Base-by-base conservation (phyloP, 768 basidiomycete species). In the Calocybe gangraenosa region DNA sequence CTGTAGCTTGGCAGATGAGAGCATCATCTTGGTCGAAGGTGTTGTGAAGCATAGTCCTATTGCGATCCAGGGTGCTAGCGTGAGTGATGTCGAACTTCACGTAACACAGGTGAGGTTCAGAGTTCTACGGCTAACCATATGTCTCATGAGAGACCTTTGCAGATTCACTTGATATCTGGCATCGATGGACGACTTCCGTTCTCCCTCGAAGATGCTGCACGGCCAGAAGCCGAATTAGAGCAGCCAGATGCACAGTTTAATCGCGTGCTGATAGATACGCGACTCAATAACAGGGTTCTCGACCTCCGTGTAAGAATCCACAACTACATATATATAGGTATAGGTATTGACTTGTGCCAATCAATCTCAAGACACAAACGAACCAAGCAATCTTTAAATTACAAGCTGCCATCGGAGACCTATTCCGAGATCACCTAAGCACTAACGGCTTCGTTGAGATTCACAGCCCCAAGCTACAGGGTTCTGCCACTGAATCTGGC, bases 391-490 rank as follows among this genome's bases (percentile, higher is more conserved):
- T 99, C 46, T 98, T 99, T 76, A 87, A 73, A 57, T 64, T 99
- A 40, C 93, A 95, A 60, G 81, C 88, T 31, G 93, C 75, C n/a
- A 85, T 98, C 38, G 83, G 89, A 49, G 77, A 85, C 43, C 67
- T 93, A 36, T 98, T 97, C 84, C 82, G 93, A 35, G 77, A 86
- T 40, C 87, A 79, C 68, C 72, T 99, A 45, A 76, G 80, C 51
- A 61, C 59, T 18, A 70, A 86, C 42, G 82, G 84, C 17, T 98
- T 98, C 62, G 81, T 80, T 42, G 95, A 98, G 66, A 98, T 99
- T 50, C 95, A 98, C 67, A 93, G 89, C 49, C 96, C 96, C 4
- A 99, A 98, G 69, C 75, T 99, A 2, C 93, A 97, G 63, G 93
- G 91, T 33, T 87, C 96, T 25, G 94, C 96, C 7, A 98, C 96